Evolutionary conservation across 352 stramenopile species (phyloP).

Genomic region (Phytophthora meadii): DNA sequence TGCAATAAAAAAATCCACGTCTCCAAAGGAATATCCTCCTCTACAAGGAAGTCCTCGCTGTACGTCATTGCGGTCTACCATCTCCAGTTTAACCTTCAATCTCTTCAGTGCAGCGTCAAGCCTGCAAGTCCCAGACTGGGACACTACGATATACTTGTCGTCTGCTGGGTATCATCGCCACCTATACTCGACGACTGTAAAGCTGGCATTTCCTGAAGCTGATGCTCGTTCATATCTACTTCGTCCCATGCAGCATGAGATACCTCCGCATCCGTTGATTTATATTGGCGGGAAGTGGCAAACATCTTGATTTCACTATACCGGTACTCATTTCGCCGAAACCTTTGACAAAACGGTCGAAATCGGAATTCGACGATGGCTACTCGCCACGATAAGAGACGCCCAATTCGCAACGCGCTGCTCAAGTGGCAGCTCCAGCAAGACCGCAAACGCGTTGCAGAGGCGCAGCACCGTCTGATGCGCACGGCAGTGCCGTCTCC

Average conservation of each 20-base stretch:
- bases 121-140: not conserved
- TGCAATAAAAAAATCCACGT: not conserved
- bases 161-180: too few relatives aligned
- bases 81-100: not conserved
- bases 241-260: constrained; percentile 2
- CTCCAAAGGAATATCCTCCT: not conserved
- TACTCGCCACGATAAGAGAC: constrained; percentile 17
- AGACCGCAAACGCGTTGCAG: constrained; percentile 26
- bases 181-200: too few relatives aligned
- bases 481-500: constrained; percentile 27
- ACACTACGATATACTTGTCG: too few relatives aligned
- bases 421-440: constrained; percentile 41
- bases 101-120: not conserved
- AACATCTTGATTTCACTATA: constrained; percentile 33
- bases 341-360: constrained; percentile 19
- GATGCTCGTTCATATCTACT: too few relatives aligned
- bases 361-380: constrained; percentile 5
- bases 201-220: too few relatives aligned
- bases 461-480: constrained; percentile 30
- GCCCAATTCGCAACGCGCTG: constrained; percentile 35
- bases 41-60: not conserved
- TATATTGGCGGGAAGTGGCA: constrained; percentile 22
- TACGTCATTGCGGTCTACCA: not conserved
- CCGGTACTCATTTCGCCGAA: constrained; percentile 3
- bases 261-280: constrained; percentile 2